Percentiles rank a stretch among this genome's conserved stretches.
phyloP scores from a whole-genome alignment of 441 rosid species.

The Monsonia emarginata region DNA sequence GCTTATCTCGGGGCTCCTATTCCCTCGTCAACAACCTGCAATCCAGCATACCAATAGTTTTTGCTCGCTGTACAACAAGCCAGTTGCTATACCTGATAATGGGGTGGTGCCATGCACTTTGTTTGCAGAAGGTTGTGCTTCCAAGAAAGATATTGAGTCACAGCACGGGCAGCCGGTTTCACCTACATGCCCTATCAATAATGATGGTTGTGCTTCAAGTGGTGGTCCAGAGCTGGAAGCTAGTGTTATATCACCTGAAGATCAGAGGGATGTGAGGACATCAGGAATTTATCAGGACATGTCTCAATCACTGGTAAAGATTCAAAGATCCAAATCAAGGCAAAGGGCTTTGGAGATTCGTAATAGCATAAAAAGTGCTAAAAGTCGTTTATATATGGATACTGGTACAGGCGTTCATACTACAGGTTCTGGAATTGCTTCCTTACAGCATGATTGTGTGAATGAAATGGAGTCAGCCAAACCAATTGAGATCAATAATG shows the following conservation, averaged over 20 bases:
- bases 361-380: constrained; percentile 46
- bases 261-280: constrained; percentile 26
- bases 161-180: constrained; percentile 27
- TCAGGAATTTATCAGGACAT: constrained; percentile 31
- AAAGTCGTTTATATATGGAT: constrained; percentile 24
- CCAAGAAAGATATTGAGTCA: constrained; percentile 23
- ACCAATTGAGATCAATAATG: constrained; percentile 25
- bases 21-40: constrained; percentile 32
- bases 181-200: constrained; percentile 23
- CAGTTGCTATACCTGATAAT: constrained; percentile 24
- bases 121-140: constrained; percentile 19
- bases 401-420: constrained; percentile 22
- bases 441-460: constrained; percentile 30
- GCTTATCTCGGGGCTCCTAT: constrained; percentile 47
- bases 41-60: constrained; percentile 28
- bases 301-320: constrained; percentile 44
- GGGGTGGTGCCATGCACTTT: constrained; percentile 26
- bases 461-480: constrained; percentile 25
- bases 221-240: constrained; percentile 29
- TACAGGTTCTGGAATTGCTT: constrained; percentile 32
- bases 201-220: constrained; percentile 22
- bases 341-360: constrained; percentile 69
- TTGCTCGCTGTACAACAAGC: constrained; percentile 26
- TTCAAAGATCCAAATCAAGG: constrained; percentile 83
- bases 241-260: constrained; percentile 39